Conservation (phyloP, 176 grass and related monocot species). For the Avena insularis region DNA sequence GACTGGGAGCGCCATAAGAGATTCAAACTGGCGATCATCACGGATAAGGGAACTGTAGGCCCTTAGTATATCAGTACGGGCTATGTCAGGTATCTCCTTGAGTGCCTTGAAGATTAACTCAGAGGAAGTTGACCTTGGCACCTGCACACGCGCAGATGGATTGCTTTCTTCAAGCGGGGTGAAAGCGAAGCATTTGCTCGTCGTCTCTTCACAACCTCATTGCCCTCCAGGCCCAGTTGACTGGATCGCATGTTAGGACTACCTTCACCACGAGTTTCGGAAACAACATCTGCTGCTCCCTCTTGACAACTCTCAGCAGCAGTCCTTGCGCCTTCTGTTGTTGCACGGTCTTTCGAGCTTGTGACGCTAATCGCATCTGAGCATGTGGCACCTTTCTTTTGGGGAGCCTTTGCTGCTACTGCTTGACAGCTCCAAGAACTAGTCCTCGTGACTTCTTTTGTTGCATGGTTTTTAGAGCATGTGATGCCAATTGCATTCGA, state of each 20-base stretch:
- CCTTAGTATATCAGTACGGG: neutral
- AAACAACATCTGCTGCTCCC: neutral
- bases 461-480: neutral
- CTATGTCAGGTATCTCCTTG: neutral
- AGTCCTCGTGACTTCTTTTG: slow-evolving; percentile 2
- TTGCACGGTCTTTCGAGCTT: neutral
- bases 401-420: neutral
- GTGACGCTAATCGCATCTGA: neutral
- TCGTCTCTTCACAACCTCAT: neutral
- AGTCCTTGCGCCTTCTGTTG: neutral
- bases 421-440: neutral
- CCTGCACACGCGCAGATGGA: neutral
- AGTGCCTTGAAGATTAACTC: slow-evolving; percentile 28
- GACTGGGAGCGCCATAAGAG: slow-evolving; percentile 11
- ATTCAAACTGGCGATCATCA: neutral
- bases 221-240: neutral
- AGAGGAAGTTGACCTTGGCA: neutral
- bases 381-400: slow-evolving; percentile 5
- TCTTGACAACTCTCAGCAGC: neutral
- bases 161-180: neutral
- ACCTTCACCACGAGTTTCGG: neutral
- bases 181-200: neutral
- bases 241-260: neutral
- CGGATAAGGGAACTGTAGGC: neutral
- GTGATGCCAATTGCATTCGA: neutral